phyloP scores from a whole-genome alignment of 139 green algal genomes.

The Chlorella sp. region DNA sequence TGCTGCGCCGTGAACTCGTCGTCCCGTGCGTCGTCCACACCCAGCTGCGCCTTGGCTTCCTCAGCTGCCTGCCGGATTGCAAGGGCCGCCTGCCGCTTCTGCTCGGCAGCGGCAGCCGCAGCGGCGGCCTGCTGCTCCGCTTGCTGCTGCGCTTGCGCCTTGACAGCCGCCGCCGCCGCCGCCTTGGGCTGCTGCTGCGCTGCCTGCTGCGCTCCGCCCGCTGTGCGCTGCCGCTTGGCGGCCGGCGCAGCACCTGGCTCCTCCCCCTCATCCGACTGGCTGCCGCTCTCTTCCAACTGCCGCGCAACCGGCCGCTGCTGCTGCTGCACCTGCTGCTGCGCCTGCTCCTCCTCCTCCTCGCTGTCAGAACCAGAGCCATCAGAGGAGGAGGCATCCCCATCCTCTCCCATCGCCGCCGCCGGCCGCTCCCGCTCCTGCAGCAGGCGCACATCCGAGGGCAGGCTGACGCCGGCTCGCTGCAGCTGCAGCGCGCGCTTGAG shows the following conservation, averaged over 20 bases:
- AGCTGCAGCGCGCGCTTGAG: slow-evolving; percentile 65
- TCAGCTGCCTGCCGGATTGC: background rate
- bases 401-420: background rate
- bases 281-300: background rate
- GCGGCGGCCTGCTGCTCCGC: background rate
- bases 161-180: background rate
- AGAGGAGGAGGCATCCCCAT: too few relatives aligned
- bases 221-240: slow-evolving; percentile 14
- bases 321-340: slow-evolving; percentile 8
- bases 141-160: too few relatives aligned
- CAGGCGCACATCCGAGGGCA: slow-evolving; percentile 17
- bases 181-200: background rate
- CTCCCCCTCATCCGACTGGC: background rate
- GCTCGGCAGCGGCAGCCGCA: background rate
- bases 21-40: background rate
- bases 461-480: slow-evolving; percentile 61
- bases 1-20: background rate
- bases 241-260: background rate
- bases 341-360: background rate
- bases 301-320: background rate
- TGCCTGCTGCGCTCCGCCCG: background rate
- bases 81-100: background rate
- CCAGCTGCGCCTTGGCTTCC: slow-evolving; percentile 23
- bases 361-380: background rate
- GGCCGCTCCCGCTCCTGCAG: slow-evolving; percentile 24